phyloP scores from a whole-genome alignment of 257 asterid species.

The Fraxinus anomala region DNA sequence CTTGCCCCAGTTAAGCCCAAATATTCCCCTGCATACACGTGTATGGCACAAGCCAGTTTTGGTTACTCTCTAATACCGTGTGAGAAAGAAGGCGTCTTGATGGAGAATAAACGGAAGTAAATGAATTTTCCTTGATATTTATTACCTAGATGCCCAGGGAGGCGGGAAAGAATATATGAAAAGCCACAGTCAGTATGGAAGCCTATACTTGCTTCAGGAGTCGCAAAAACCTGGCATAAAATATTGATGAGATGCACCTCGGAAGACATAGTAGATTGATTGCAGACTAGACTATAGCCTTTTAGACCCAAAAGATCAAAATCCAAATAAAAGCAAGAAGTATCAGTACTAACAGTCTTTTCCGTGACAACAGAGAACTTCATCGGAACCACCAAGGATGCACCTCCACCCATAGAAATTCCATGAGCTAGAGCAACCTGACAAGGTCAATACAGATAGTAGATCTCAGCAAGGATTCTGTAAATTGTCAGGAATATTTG shows the following conservation, averaged over 20 bases:
- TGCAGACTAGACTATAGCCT: constrained; percentile 1
- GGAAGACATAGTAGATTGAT: not conserved
- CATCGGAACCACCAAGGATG: constrained; percentile 89
- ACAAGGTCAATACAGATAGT: constrained; percentile 14
- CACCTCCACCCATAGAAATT: constrained; percentile 98
- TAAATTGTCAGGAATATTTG: not conserved
- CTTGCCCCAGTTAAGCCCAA: constrained; percentile 88
- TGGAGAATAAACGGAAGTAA: not conserved
- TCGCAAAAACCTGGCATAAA: constrained; percentile 72
- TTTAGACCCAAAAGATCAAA: not conserved
- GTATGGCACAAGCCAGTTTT: constrained; percentile 23
- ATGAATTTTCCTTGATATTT: not conserved
- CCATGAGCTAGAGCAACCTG: constrained; percentile 94
- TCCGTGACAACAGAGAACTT: constrained; percentile 90
- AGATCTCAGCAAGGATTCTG: not conserved
- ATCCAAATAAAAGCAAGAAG: not conserved
- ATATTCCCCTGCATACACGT: constrained; percentile 64
- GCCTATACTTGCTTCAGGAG: constrained; percentile 96
- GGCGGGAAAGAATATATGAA: constrained; percentile 76
- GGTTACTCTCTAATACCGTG: not conserved
- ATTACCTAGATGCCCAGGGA: constrained; percentile 83
- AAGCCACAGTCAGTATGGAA: constrained; percentile 93
- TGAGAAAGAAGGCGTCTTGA: constrained; percentile 7
- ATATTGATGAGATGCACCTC: not conserved
- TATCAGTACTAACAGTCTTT: constrained; percentile 63